Evolutionary conservation across 1,284 basidiomycete species (phyloP).

Genomic region (Irpex rosettiformis): DNA sequence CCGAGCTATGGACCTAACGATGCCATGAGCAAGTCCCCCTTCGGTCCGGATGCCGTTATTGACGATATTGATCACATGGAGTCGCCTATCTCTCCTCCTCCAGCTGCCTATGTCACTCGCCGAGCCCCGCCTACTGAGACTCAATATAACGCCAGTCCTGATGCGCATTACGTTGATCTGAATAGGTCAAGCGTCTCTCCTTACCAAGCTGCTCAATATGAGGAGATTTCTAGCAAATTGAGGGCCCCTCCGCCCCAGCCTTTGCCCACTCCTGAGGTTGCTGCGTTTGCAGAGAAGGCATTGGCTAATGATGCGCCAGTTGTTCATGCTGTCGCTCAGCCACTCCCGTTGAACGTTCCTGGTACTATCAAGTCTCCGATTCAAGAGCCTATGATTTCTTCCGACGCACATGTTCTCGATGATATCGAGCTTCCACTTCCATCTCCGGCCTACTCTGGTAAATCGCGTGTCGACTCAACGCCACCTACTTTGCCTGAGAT

Average conservation of each 20-base stretch:
- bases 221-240: constrained; percentile 58
- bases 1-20: background rate
- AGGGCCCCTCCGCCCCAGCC: constrained; percentile 41
- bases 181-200: constrained; percentile 66
- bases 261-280: constrained; percentile 26
- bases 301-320: constrained; percentile 13
- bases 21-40: background rate
- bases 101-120: constrained; percentile 17
- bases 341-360: constrained; percentile 17
- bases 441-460: constrained; percentile 32
- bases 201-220: constrained; percentile 69
- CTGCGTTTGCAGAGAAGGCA: constrained; percentile 28
- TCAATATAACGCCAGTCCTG: constrained; percentile 10
- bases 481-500: constrained; percentile 58
- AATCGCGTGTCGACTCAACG: constrained; percentile 42
- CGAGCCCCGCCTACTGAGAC: constrained; percentile 6
- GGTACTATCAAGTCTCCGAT: constrained; percentile 15
- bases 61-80: background rate
- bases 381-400: constrained; percentile 22
- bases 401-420: constrained; percentile 21
- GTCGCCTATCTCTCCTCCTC: background rate
- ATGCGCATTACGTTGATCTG: constrained; percentile 56
- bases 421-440: constrained; percentile 33
- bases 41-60: background rate
- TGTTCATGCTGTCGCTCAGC: constrained; percentile 8